Percentiles rank a stretch among this genome's conserved stretches.
Evolutionary conservation across 1,284 basidiomycete genomes (phyloP).

Genomic region (Ustilago vetiveriae): DNA sequence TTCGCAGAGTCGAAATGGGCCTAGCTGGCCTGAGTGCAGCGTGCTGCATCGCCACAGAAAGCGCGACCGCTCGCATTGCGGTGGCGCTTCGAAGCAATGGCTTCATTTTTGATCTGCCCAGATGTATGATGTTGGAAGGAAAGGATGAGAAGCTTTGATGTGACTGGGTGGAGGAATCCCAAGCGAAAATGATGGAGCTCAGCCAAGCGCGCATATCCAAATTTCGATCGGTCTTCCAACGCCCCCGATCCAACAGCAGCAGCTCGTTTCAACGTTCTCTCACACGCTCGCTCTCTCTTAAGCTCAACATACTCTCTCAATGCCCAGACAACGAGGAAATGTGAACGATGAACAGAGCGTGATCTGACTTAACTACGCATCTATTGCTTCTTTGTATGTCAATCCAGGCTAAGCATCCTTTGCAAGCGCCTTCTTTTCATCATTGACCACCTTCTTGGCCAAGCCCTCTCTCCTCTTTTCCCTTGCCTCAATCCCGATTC

Average conservation of each 20-base stretch:
- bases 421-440: slow-evolving; percentile 35
- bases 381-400: no score
- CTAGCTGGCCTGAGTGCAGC: neutral
- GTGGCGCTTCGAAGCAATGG: slow-evolving; percentile 1
- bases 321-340: no score
- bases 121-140: neutral
- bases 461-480: slow-evolving; percentile 51
- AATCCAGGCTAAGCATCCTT: slow-evolving; percentile 32
- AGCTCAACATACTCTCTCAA: no score
- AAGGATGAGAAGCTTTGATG: neutral
- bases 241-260: no score
- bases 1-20: slow-evolving; percentile 1
- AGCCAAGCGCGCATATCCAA: slow-evolving; percentile 1
- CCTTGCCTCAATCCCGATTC: slow-evolving; percentile 91
- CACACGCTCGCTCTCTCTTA: no score
- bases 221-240: no score
- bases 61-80: neutral
- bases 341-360: no score
- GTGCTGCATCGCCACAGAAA: neutral
- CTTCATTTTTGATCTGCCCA: slow-evolving; percentile 16
- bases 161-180: neutral
- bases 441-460: slow-evolving; percentile 37
- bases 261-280: no score
- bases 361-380: no score
- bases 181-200: neutral